Conservation (phyloP, 192 early-diverging fungal species). For the Obelidium mucronatum region DNA sequence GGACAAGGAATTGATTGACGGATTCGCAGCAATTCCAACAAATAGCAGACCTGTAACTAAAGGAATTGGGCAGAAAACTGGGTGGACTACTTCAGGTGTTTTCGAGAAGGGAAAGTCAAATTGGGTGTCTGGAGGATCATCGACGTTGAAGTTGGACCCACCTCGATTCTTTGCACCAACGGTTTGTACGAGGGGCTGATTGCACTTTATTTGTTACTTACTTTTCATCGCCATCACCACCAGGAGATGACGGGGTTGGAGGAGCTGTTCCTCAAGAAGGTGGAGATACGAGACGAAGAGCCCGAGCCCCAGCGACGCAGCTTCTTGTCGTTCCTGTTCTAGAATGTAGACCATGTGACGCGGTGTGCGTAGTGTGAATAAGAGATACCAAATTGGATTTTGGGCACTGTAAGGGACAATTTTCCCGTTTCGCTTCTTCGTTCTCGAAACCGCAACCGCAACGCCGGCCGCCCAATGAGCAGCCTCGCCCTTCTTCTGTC, state of each 20-base stretch:
- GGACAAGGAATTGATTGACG: background rate
- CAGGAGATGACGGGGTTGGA: constrained; percentile 26
- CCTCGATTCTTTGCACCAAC: constrained; percentile 34
- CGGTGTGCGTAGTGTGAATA: too few species aligned
- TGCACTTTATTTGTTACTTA: background rate
- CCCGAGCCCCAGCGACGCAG: background rate
- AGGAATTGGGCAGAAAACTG: background rate
- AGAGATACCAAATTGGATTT: too few species aligned
- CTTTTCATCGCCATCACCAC: too few species aligned
- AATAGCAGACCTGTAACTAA: background rate
- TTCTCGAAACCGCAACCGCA: background rate
- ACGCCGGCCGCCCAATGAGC: background rate
- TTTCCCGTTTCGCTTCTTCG: background rate
- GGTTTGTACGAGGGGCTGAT: background rate
- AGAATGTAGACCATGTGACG: too few species aligned
- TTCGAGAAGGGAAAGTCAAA: background rate
- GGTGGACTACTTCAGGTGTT: background rate
- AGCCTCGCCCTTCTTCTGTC: background rate
- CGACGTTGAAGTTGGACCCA: constrained; percentile 12
- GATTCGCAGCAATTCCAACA: background rate
- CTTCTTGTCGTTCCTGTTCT: background rate
- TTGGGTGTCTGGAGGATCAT: background rate
- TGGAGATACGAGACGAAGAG: background rate
- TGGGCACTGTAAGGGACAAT: background rate
- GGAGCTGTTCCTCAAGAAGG: constrained; percentile 20